Evolutionary conservation across 768 basidiomycete species (phyloP), one percentile per base, ranked within the genome.

Genomic region (Lactarius sp.): DNA sequence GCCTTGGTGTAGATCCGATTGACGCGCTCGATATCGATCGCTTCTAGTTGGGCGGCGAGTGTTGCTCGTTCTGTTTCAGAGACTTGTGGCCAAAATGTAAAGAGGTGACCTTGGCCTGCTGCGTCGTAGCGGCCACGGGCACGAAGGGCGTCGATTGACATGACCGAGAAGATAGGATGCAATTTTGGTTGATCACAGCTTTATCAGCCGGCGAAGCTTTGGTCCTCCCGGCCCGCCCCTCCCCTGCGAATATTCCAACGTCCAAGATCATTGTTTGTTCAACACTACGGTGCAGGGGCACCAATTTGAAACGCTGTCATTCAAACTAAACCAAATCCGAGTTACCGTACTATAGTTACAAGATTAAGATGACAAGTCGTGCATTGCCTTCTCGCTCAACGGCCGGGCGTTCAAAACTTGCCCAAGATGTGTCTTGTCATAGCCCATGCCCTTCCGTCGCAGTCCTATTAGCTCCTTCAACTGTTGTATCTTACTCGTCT

Each of bases 21-120:
- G 64, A 98, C 93, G 67, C 94, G 91, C 62, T 88, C 83, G 69
- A 97, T 86, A 73, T 98, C 86, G 72, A 99, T 85, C 10, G 80
- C 75, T 51, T 84, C 80, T 68, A 98, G 86, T 75, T 98, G 96
- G 13, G 75, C 71, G 64, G 81, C 73, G 59, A 98, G 83, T 9
- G 82, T 72, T 8, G 75, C 71, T 70, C 85, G 90, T 70, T 95
- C 87, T 4, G 77, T 59, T 5, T 84, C 75, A 51, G 83, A 76
- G 64, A 98, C 85, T 42, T 79, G 77, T 60, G 85, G 78, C 87
- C 87, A 97, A 79, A 96, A 97, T 39, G 85, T 80, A 75, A 98
- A 83, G 71, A 98, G 83, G 73, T 98, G 97, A 65, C 76, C 86
- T 78, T 99, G 97, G 61, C 85, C 87, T 53, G 94, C 93, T 52